phyloP scores from a whole-genome alignment of 345 rosid species.

The Eucalyptus sideroxylon region DNA sequence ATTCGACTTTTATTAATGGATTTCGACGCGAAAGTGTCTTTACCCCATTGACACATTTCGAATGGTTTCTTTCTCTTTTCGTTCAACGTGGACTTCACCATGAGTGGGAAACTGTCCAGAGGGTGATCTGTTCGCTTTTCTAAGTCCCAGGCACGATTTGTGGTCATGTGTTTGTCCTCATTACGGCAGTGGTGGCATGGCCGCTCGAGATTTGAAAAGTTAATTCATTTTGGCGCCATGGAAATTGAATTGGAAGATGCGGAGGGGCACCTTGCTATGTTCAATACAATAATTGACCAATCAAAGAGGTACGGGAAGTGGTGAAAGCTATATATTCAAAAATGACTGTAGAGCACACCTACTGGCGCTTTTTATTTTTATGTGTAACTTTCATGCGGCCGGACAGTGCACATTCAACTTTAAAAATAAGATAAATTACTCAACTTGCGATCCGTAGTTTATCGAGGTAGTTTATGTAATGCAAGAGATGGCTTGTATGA shows the following conservation, averaged over 20 bases:
- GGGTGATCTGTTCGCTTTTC: background rate
- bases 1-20: background rate
- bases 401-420: background rate
- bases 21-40: background rate
- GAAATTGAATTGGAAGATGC: background rate
- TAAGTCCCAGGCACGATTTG: background rate
- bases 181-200: background rate
- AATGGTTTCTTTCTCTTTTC: background rate
- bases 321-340: background rate
- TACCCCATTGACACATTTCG: background rate
- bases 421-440: background rate
- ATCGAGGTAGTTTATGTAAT: background rate
- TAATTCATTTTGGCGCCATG: background rate
- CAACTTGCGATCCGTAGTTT: accelerated
- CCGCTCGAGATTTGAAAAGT: background rate
- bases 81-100: background rate
- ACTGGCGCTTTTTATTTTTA: background rate
- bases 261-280: background rate
- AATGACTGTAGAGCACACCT: background rate
- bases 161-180: background rate
- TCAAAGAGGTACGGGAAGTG: background rate
- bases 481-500: background rate
- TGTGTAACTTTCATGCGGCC: background rate
- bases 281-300: background rate
- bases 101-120: background rate